Conservation (phyloP, 805 yeast species). For the Vanderwaltozyma polyspora region DNA sequence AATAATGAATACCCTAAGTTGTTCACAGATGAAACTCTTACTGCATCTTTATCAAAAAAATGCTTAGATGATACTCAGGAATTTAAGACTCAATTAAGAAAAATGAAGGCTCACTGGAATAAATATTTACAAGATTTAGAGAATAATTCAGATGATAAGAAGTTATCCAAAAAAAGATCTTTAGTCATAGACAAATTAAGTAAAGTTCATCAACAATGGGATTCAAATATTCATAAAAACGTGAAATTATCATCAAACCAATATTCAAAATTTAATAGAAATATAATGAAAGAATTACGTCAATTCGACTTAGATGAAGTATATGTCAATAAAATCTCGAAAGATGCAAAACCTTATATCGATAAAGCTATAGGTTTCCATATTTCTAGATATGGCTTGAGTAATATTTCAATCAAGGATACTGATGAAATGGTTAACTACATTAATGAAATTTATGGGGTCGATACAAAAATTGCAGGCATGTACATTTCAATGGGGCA, state of each 20-base stretch:
- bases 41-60: constrained; percentile 13
- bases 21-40: constrained; percentile 7
- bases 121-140: constrained; percentile 21
- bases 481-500: constrained; percentile 34
- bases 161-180: constrained; percentile 13
- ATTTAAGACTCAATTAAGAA: constrained; percentile 29
- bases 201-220: constrained; percentile 26
- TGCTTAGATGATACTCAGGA: constrained; percentile 25
- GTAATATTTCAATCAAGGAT: constrained; percentile 26
- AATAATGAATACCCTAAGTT: constrained; percentile 14
- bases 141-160: constrained; percentile 7
- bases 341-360: constrained; percentile 18
- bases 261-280: constrained; percentile 22
- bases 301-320: constrained; percentile 27
- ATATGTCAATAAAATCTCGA: constrained; percentile 25
- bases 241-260: constrained; percentile 19
- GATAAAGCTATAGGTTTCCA: constrained; percentile 36
- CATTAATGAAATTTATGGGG: constrained; percentile 23
- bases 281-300: constrained; percentile 16
- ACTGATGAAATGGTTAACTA: constrained; percentile 20
- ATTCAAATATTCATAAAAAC: constrained; percentile 17
- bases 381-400: constrained; percentile 29
- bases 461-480: constrained; percentile 20
- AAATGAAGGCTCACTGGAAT: constrained; percentile 33
- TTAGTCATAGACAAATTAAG: constrained; percentile 22